Base-by-base conservation (phyloP, 306 rosid genomes). In the Vachellia pachyceras region DNA sequence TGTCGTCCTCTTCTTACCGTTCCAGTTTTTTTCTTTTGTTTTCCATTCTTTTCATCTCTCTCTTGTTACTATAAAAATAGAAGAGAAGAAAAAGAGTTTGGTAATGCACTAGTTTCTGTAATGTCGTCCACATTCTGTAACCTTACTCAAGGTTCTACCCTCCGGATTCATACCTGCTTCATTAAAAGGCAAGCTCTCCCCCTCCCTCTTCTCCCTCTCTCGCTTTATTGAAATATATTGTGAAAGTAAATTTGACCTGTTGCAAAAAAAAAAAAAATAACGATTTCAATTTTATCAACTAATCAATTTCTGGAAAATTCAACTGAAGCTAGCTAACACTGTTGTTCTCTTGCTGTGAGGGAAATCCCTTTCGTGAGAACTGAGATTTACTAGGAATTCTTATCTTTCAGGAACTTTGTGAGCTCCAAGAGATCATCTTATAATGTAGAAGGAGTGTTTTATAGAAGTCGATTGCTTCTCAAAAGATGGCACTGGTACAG, bases 51-150 rank as follows among this genome's bases (percentile, higher is more conserved):
- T 29, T 29, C 33, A 29, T 29, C 33, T 29, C 33, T 29, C 54
- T 40, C 10, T 12, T 61, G 9, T 55, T 2, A 6, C 44, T n/a
- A 70, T 15, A 58, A 47, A 7, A 2, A 42, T 20, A 41, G 63
- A 55, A 52, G 63, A 52, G 79, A 80, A 42, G 77, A 78, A 65
- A 2, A 29, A 29, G 33, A 29, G 33, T 42, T 73, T 69, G 77
- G 33, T 39, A 22, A 20, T 15, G 39, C 70, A 75, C 6, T 61
- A 54, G 54, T 65, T 13, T 58, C 15, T 65, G 40, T 12, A 61
- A 91, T 92, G 97, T 89, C 91, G 39, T 77, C 79, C 47, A 45
- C 84, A 7, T 82, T 78, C 67, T 90, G 89, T 41, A 84, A 71
- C 86, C 76, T 87, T 73, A 79, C 69, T 40, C 75, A 65, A 10